These are phyloP conservation scores for Plantago coronopus DNA, from an alignment of 305 asterid genomes.

Conservation along the genomic window DNA sequence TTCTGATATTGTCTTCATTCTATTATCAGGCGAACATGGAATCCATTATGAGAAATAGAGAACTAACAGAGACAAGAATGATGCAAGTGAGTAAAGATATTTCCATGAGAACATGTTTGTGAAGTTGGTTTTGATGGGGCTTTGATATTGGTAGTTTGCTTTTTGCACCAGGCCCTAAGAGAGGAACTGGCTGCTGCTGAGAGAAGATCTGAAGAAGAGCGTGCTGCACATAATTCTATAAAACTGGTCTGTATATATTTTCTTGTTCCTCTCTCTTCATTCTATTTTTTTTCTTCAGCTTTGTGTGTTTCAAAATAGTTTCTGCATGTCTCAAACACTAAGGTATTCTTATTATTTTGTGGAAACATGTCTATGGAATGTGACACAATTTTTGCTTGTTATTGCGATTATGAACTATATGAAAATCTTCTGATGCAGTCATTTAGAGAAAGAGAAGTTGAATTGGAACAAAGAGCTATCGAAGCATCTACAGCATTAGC, in stretches of 20 bases:
- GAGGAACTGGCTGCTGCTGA: conserved; percentile 89
- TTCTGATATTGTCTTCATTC: conserved; percentile 4
- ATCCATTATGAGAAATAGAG: conserved; percentile 87
- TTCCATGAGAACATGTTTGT: conserved; percentile 15
- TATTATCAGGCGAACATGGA: conserved; percentile 79
- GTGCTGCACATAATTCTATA: conserved; percentile 77
- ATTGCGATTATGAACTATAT: conserved; percentile 21
- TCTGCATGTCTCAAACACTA: conserved; percentile 11
- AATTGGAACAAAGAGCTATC: conserved; percentile 88
- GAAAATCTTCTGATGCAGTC: conserved; percentile 49
- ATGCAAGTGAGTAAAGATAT: conserved; percentile 73
- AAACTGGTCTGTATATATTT: conserved; percentile 55
- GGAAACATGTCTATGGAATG: conserved; percentile 14
- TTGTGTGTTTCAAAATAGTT: conserved; percentile 8
- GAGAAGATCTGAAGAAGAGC: conserved; percentile 98
- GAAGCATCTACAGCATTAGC: conserved; percentile 95
- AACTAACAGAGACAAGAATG: conserved; percentile 98
- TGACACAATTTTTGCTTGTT: conserved; percentile 19
- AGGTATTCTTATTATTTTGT: conserved; percentile 1
- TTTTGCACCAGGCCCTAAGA: conserved; percentile 67
- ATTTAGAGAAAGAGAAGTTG: conserved; percentile 97
- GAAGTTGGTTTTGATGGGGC: conserved; percentile 25
- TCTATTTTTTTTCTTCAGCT: neutral
- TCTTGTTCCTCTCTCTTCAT: neutral
- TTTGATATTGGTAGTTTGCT: conserved; percentile 23